Percentiles rank a stretch among this genome's conserved stretches.
Evolutionary conservation across 371 early-diverging fungal genomes (phyloP).

Genomic region (Mycotypha africana): DNA sequence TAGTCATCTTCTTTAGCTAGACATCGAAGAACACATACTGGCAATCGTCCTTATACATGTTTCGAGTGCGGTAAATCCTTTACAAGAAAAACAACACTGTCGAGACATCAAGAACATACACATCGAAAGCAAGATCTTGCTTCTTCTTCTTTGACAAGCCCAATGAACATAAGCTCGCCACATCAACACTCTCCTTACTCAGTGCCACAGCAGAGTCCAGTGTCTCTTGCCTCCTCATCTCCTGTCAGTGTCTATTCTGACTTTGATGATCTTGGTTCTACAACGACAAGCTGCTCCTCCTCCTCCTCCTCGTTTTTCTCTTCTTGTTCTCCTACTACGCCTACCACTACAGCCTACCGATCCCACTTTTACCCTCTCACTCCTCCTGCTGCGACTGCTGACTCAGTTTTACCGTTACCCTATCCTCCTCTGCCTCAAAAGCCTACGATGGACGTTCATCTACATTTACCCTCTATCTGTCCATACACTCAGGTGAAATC

Average conservation of each 20-base stretch:
- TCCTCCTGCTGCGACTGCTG: not conserved
- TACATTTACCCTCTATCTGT: no score
- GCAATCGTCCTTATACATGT: slow-evolving; percentile 30
- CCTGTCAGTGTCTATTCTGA: not conserved
- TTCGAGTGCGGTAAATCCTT: slow-evolving; percentile 44
- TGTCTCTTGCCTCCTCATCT: not conserved
- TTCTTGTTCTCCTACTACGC: not conserved
- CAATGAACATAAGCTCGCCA: not conserved
- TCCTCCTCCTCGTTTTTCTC: not conserved
- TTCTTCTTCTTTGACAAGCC: not conserved
- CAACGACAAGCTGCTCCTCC: no score
- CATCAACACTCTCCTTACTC: not conserved
- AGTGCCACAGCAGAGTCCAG: no score
- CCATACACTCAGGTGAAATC: no score
- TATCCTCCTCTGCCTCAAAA: not conserved
- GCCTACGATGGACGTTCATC: no score
- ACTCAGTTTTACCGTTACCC: not conserved
- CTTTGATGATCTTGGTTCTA: not conserved
- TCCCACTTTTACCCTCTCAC: not conserved
- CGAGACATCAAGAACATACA: slow-evolving; percentile 45
- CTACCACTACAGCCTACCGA: not conserved
- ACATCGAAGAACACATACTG: slow-evolving; percentile 36
- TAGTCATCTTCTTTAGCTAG: slow-evolving; percentile 37
- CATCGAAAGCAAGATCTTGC: not conserved
- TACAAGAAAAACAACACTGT: slow-evolving; percentile 59